A percentile compares a stretch with the other conserved stretches of the same genome.
Evolutionary conservation across 371 early-diverging fungal species (phyloP).

Genomic region (Rhizomucor miehei): DNA sequence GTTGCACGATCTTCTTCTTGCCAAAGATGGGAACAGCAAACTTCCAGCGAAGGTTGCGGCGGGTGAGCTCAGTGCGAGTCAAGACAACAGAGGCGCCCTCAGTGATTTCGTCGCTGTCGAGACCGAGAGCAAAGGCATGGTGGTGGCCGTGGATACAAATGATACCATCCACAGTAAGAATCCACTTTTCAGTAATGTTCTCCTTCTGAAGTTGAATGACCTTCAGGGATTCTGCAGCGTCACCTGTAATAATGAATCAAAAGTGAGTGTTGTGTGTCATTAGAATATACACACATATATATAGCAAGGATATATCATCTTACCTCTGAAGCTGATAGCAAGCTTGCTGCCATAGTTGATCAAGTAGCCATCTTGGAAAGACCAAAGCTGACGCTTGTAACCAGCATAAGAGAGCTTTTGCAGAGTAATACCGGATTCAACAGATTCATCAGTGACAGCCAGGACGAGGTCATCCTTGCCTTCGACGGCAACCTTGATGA

Average conservation of each 20-base stretch:
- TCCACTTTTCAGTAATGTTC: conserved; percentile 35
- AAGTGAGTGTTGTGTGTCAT: no score
- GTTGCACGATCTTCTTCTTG: conserved; percentile 12
- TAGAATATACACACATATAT: no score
- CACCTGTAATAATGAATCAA: no score
- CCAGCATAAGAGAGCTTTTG: conserved; percentile 26
- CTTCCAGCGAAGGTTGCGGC: conserved; percentile 28
- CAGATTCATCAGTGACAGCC: conserved; percentile 17
- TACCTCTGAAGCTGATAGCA: conserved; percentile 42
- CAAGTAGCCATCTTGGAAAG: conserved; percentile 46
- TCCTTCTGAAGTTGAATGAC: conserved; percentile 22
- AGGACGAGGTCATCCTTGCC: conserved; percentile 27
- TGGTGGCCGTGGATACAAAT: conserved; percentile 35
- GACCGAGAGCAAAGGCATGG: conserved; percentile 21
- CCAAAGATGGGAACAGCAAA: conserved; percentile 41
- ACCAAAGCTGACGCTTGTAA: conserved; percentile 50
- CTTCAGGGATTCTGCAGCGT: conserved; percentile 14
- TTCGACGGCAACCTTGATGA: conserved; percentile 27
- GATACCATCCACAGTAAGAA: conserved; percentile 33
- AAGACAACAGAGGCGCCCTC: conserved; percentile 4
- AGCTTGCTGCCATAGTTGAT: conserved; percentile 50
- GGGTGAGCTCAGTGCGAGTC: not conserved
- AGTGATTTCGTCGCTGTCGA: conserved; percentile 2
- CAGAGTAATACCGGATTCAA: conserved; percentile 18
- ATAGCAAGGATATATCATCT: not conserved